Evolutionary conservation across 129 eudicot genomes (phyloP).

Genomic region (Artemisia annua): DNA sequence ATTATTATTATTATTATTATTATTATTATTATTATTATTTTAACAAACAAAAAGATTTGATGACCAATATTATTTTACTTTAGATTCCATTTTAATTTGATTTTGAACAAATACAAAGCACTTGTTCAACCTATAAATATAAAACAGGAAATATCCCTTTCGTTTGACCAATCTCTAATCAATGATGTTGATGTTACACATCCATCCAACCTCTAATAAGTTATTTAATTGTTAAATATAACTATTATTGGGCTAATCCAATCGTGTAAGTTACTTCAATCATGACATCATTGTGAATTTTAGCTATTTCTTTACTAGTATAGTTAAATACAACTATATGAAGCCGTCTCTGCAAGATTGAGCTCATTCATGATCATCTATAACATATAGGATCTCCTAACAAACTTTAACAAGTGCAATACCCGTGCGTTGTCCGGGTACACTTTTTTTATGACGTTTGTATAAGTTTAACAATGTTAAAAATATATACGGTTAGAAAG

Average conservation of each 20-base stretch:
- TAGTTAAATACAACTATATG: not conserved
- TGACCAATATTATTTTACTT: not conserved
- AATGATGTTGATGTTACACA: constrained; percentile 10
- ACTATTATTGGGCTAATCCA: constrained; percentile 28
- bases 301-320: constrained; percentile 9
- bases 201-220: constrained; percentile 12
- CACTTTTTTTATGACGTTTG: no score
- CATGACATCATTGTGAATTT: not conserved
- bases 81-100: not conserved
- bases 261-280: constrained; percentile 32
- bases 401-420: not conserved
- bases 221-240: not conserved
- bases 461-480: no score
- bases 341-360: constrained; percentile 7
- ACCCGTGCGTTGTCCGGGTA: no score
- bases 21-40: no score
- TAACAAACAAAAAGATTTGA: no score
- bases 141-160: constrained; percentile 7
- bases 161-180: constrained; percentile 23
- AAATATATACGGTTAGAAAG: no score
- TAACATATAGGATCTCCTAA: not conserved
- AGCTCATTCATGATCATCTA: constrained; percentile 1
- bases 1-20: no score
- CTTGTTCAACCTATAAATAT: not conserved
- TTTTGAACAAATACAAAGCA: not conserved